A percentile compares a stretch with the other conserved stretches of the same genome.
These are phyloP conservation scores for Grigorovia jiainica DNA, from an alignment of 805 yeast species.

Conservation along the genomic window DNA sequence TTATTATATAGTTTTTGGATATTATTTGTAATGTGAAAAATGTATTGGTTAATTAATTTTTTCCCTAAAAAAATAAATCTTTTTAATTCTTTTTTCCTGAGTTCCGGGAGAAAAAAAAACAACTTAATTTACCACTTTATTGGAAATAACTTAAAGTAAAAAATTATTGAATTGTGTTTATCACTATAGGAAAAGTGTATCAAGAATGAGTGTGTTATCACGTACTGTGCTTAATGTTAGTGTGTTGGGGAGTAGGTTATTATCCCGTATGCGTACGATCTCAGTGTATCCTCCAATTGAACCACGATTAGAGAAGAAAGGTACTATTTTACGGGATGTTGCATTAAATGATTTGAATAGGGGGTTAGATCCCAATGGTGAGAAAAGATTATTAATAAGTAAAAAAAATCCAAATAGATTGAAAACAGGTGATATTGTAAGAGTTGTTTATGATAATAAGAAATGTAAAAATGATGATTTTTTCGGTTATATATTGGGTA, in stretches of 20 bases:
- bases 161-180: no score
- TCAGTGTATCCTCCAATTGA: constrained; percentile 26
- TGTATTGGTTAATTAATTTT: no score
- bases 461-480: constrained; percentile 51
- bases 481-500: constrained; percentile 69
- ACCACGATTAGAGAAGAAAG: constrained; percentile 1
- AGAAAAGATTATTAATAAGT: constrained; percentile 48
- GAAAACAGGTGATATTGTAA: constrained; percentile 74
- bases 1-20: no score
- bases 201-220: no score
- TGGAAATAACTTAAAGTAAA: no score
- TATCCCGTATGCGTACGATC: constrained; percentile 9
- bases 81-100: no score
- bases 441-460: constrained; percentile 55
- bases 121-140: no score
- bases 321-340: constrained; percentile 7
- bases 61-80: background rate
- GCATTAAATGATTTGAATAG: constrained; percentile 36
- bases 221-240: no score
- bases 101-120: no score
- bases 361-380: constrained; percentile 63
- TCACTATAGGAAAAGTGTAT: no score
- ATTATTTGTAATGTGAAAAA: no score
- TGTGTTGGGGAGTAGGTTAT: background rate
- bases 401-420: constrained; percentile 40